Evolutionary conservation across 2,329 filamentous ascomycete species (phyloP).

Genomic region (Pestalotiopsis sp.): DNA sequence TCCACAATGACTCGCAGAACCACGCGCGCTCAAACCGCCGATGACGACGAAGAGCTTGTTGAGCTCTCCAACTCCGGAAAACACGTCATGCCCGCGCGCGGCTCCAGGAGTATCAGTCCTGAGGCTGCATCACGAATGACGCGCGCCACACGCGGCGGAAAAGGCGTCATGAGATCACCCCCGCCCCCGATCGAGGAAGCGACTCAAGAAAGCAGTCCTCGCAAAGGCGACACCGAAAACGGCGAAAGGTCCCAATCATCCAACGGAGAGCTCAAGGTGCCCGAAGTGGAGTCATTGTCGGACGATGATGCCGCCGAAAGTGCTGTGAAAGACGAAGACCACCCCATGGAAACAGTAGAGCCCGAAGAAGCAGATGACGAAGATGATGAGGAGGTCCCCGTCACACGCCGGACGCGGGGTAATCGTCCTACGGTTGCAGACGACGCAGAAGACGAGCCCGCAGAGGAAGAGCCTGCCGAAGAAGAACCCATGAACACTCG

Average conservation of each 20-base stretch:
- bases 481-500: constrained; percentile 28
- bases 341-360: constrained; percentile 31
- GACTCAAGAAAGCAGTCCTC: constrained; percentile 52
- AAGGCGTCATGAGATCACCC: constrained; percentile 51
- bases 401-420: constrained; percentile 48
- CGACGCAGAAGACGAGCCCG: constrained; percentile 15
- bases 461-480: constrained; percentile 17
- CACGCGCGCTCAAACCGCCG: constrained; percentile 57
- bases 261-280: constrained; percentile 17
- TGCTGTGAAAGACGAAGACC: constrained; percentile 27
- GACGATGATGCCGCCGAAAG: constrained; percentile 16
- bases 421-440: constrained; percentile 19
- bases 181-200: constrained; percentile 52
- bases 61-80: constrained; percentile 64
- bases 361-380: constrained; percentile 42
- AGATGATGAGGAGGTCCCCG: constrained; percentile 51
- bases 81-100: constrained; percentile 51
- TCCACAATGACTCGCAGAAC: constrained; percentile 41
- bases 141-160: constrained; percentile 50
- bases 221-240: constrained; percentile 31
- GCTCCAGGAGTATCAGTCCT: constrained; percentile 57
- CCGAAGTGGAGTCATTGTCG: constrained; percentile 17
- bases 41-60: constrained; percentile 55
- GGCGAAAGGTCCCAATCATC: constrained; percentile 14
- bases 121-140: constrained; percentile 46